Percentiles rank a stretch among this genome's conserved stretches.
phyloP scores from a whole-genome alignment of 1,284 basidiomycete species.

The Papiliotrema laurentii region DNA sequence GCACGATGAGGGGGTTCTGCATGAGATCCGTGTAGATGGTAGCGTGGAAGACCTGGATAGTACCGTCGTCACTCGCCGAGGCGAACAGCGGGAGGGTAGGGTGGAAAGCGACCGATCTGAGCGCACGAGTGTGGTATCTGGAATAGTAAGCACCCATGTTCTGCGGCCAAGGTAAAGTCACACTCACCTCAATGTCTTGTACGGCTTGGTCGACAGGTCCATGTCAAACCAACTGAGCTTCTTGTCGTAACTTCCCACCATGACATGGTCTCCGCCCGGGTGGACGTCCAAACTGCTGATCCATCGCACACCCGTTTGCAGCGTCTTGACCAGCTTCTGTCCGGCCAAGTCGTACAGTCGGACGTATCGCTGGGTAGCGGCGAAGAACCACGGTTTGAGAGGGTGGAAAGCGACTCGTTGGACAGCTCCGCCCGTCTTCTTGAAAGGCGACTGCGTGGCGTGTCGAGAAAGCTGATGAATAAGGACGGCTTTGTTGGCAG shows the following conservation, averaged over 20 bases:
- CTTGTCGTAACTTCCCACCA: constrained; percentile 95
- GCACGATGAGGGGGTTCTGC: constrained; percentile 94
- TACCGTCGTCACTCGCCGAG: constrained; percentile 92
- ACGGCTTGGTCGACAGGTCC: constrained; percentile 90
- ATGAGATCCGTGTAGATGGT: constrained; percentile 90
- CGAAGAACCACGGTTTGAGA: constrained; percentile 89
- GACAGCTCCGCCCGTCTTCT: constrained; percentile 82
- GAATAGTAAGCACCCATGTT: no score
- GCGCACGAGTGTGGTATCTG: constrained; percentile 89
- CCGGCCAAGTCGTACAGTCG: constrained; percentile 91
- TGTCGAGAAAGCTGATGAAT: constrained; percentile 93
- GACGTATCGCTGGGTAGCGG: constrained; percentile 97
- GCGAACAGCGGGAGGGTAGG: constrained; percentile 93
- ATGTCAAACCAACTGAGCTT: constrained; percentile 99
- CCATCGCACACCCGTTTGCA: constrained; percentile 91
- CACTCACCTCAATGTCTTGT: constrained; percentile 80
- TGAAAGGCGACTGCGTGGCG: constrained; percentile 96
- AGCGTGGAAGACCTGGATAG: constrained; percentile 94
- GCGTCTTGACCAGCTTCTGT: constrained; percentile 87
- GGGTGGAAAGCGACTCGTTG: constrained; percentile 96
- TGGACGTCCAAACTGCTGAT: constrained; percentile 96
- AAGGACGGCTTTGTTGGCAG: constrained; percentile 47
- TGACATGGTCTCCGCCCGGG: constrained; percentile 89
- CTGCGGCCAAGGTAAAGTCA: no score
- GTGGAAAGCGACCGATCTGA: constrained; percentile 88